phyloP scores from a whole-genome alignment of 108 stramenopile species.

The Cyclostephanos invisitatus region DNA sequence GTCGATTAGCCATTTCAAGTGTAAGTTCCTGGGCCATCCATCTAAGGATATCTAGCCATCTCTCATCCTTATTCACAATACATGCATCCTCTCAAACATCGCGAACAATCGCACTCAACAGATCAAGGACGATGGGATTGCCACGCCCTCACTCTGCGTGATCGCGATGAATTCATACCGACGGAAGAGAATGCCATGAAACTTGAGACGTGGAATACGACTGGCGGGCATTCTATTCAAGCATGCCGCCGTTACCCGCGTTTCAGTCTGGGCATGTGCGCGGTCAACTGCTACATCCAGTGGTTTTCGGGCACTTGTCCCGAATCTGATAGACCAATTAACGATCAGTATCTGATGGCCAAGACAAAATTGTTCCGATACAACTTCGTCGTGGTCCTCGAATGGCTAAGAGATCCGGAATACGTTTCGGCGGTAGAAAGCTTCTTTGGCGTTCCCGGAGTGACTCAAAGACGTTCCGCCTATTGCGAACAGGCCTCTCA shows the following conservation, averaged over 20 bases:
- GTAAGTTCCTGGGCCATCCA: conserved; percentile 9
- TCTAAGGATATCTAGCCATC: neutral
- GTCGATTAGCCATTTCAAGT: conserved; percentile 44
- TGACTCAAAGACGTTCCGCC: conserved; percentile 11
- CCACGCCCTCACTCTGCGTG: conserved; percentile 13
- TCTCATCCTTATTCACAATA: neutral
- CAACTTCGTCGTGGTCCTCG: conserved; percentile 43
- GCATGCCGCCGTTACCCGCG: neutral
- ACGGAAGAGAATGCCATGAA: conserved; percentile 27
- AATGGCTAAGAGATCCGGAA: conserved; percentile 33
- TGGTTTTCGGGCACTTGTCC: conserved; percentile 45
- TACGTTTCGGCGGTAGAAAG: conserved; percentile 40
- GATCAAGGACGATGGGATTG: conserved; percentile 52
- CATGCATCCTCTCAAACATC: neutral
- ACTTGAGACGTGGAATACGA: conserved; percentile 37
- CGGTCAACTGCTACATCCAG: conserved; percentile 47
- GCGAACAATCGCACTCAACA: neutral
- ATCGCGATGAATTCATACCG: conserved; percentile 14
- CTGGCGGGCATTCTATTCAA: conserved; percentile 12
- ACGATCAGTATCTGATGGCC: conserved; percentile 25
- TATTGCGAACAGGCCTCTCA: conserved; percentile 33
- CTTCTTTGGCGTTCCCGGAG: conserved; percentile 43
- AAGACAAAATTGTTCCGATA: conserved; percentile 32
- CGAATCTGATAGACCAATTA: conserved; percentile 18
- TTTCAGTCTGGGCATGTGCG: conserved; percentile 39